A percentile compares a stretch with the other conserved stretches of the same genome.
Evolutionary conservation across 192 early-diverging fungal species (phyloP).

Genomic region (Linnemannia schmuckeri): DNA sequence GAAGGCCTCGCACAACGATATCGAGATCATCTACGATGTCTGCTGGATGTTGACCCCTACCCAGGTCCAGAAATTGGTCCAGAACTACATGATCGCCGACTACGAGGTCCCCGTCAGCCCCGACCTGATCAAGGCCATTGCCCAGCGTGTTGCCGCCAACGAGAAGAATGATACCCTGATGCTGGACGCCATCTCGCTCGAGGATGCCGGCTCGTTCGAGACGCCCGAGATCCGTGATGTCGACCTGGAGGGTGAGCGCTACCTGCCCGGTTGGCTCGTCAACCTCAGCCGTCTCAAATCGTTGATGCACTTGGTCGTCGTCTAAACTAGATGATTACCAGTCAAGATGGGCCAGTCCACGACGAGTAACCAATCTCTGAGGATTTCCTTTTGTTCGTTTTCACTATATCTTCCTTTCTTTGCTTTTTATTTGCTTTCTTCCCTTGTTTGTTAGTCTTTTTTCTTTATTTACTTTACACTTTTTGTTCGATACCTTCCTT

Average conservation of each 20-base stretch:
- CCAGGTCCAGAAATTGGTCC: constrained; percentile 98
- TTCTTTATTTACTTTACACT: constrained; percentile 5
- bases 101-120: constrained; percentile 92
- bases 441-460: constrained; percentile 14
- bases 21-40: constrained; percentile 99
- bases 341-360: not conserved
- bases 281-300: constrained; percentile 53
- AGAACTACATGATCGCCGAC: constrained; percentile 95
- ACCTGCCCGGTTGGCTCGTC: constrained; percentile 59
- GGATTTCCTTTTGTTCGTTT: not conserved
- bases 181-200: constrained; percentile 82
- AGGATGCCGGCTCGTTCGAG: constrained; percentile 73
- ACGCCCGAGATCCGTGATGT: constrained; percentile 64
- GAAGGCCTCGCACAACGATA: constrained; percentile 86
- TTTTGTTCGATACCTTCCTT: constrained; percentile 7
- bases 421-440: constrained; percentile 10
- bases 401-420: not conserved
- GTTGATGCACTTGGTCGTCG: constrained; percentile 52
- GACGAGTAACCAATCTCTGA: constrained; percentile 6
- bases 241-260: constrained; percentile 53
- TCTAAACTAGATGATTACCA: constrained; percentile 2
- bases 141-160: constrained; percentile 83
- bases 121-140: constrained; percentile 91
- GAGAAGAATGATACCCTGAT: constrained; percentile 94
- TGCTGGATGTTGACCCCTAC: constrained; percentile 96